These are phyloP conservation scores for Boletus sensibilis DNA, from an alignment of 768 basidiomycete species.

Conservation along the genomic window DNA sequence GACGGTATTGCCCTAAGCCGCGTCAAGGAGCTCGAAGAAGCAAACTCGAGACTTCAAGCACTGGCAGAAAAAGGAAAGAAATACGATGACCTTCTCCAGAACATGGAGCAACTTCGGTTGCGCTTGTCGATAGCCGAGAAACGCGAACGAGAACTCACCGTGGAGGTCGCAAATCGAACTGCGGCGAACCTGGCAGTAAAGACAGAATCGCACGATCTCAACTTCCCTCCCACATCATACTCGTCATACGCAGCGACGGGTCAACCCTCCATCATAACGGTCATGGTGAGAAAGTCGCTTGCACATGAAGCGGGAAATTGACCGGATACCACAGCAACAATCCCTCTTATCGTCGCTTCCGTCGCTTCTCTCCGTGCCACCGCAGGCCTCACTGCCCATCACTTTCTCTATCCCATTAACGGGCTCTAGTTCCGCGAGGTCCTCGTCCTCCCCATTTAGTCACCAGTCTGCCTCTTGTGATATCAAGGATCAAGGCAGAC, in stretches of 20 bases:
- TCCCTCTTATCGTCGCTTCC: slow-evolving; percentile 78
- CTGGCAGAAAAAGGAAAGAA: slow-evolving; percentile 49
- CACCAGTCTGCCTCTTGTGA: slow-evolving; percentile 41
- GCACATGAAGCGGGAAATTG: slow-evolving; percentile 6
- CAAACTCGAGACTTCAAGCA: slow-evolving; percentile 70
- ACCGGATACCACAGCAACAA: slow-evolving; percentile 41
- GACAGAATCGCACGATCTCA: slow-evolving; percentile 56
- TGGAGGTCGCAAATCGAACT: slow-evolving; percentile 51
- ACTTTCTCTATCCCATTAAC: slow-evolving; percentile 56
- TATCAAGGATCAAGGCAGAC: slow-evolving; percentile 58
- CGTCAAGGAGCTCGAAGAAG: slow-evolving; percentile 80
- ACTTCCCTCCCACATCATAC: slow-evolving; percentile 45
- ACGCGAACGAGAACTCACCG: slow-evolving; percentile 65
- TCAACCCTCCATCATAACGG: slow-evolving; percentile 61
- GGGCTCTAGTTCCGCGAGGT: slow-evolving; percentile 32
- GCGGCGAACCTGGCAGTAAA: slow-evolving; percentile 45
- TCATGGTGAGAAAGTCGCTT: slow-evolving; percentile 53
- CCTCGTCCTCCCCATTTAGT: slow-evolving; percentile 45
- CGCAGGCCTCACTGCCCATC: slow-evolving; percentile 53
- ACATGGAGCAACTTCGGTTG: slow-evolving; percentile 64
- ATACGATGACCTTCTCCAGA: slow-evolving; percentile 46
- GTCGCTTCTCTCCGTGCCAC: slow-evolving; percentile 65
- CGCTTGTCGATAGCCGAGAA: slow-evolving; percentile 63
- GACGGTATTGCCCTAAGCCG: slow-evolving; percentile 49
- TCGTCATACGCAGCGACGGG: slow-evolving; percentile 33